A percentile compares a stretch with the other conserved stretches of the same genome.
These are phyloP conservation scores for Fusarium albidum DNA, from an alignment of 2,329 filamentous ascomycete species.

Conservation along the genomic window DNA sequence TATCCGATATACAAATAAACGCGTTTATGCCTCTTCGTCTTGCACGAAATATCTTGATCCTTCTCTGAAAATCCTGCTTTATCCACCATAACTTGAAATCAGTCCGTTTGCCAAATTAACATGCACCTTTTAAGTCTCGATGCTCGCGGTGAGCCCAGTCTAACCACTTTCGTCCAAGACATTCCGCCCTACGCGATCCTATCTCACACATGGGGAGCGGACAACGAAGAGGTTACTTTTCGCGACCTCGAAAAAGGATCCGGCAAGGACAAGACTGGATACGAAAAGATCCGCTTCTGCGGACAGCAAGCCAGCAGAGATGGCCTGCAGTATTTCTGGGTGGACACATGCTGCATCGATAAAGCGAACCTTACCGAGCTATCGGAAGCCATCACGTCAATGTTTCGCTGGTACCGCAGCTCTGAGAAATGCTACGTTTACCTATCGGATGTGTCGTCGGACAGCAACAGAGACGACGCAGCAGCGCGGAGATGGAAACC, in stretches of 20 bases:
- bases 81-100: too few relatives aligned
- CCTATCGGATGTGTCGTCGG: conserved; percentile 25
- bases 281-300: conserved; percentile 13
- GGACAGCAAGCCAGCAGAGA: conserved; percentile 12
- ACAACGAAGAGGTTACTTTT: conserved; percentile 9
- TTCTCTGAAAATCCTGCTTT: too few relatives aligned
- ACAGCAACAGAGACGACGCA: background rate
- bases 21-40: too few relatives aligned
- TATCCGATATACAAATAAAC: too few relatives aligned
- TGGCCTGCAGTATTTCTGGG: conserved; percentile 24
- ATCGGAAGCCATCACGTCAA: conserved; percentile 27
- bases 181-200: conserved; percentile 20
- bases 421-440: conserved; percentile 15
- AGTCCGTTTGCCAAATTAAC: too few relatives aligned
- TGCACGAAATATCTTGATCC: too few relatives aligned
- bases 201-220: conserved; percentile 17
- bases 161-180: too few relatives aligned
- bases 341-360: conserved; percentile 30
- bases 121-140: too few relatives aligned
- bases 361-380: conserved; percentile 25
- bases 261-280: background rate
- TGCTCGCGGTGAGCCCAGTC: too few relatives aligned
- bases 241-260: conserved; percentile 3
- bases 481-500: background rate
- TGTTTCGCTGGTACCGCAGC: conserved; percentile 29